Conservation (phyloP, 2,329 filamentous ascomycete genomes). For the Penicillium sp. region DNA sequence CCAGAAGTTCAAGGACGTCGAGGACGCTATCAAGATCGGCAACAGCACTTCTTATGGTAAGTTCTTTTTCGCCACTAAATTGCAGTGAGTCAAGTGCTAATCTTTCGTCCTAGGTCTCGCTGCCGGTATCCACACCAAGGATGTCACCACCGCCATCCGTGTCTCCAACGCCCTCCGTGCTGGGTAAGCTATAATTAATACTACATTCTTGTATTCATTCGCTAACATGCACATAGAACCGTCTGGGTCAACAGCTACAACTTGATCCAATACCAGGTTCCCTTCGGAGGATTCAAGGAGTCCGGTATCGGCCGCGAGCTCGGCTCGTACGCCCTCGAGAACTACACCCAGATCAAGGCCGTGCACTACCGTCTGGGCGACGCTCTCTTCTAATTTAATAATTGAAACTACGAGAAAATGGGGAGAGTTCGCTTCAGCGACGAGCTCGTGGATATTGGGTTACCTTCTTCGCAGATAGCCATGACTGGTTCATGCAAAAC, state of each 20-base stretch:
- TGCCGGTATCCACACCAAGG: constrained; percentile 65
- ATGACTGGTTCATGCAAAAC: no score
- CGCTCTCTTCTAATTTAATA: constrained; percentile 37
- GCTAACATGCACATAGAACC: no score
- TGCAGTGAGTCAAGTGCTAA: neutral
- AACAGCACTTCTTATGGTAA: constrained; percentile 67
- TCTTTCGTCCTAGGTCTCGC: constrained; percentile 60
- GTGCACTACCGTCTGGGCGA: constrained; percentile 40
- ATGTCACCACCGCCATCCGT: constrained; percentile 70
- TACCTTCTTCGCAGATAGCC: no score
- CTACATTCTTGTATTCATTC: no score
- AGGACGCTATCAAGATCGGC: constrained; percentile 59
- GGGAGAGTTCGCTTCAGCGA: no score
- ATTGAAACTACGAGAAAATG: no score
- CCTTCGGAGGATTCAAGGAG: constrained; percentile 33
- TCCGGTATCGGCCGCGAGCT: constrained; percentile 32
- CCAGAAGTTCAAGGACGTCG: constrained; percentile 65
- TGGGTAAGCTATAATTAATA: constrained; percentile 51
- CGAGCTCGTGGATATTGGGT: no score
- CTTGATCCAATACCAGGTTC: constrained; percentile 46
- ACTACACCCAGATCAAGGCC: constrained; percentile 44
- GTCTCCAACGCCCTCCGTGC: constrained; percentile 63
- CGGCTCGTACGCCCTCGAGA: constrained; percentile 42
- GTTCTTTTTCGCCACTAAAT: constrained; percentile 47
- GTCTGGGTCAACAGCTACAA: constrained; percentile 65